Percentiles rank a stretch among this genome's conserved stretches.
These are phyloP conservation scores for Metarhizium humberi DNA, from an alignment of 2,329 filamentous ascomycete species.

Conservation along the genomic window DNA sequence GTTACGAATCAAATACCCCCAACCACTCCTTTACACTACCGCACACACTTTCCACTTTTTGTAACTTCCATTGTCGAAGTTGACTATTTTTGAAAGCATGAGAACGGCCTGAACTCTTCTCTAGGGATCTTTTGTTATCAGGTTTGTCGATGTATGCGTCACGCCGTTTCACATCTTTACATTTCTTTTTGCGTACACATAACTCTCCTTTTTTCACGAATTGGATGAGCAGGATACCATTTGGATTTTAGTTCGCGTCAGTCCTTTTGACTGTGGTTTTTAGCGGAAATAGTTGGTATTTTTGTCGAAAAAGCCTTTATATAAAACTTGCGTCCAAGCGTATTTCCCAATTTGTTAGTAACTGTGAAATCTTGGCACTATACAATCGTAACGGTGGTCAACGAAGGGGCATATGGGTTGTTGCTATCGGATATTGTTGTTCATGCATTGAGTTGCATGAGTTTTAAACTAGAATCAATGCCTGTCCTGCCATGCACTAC, in stretches of 20 bases:
- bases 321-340: background rate
- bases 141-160: background rate
- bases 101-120: background rate
- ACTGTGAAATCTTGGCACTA: background rate
- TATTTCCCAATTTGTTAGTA: background rate
- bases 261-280: conserved; percentile 1
- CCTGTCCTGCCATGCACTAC: no score
- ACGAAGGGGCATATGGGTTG: no score
- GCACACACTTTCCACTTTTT: no score
- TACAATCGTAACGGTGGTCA: no score
- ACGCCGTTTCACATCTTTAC: background rate
- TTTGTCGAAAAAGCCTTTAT: background rate
- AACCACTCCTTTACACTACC: no score
- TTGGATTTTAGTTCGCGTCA: conserved; percentile 9
- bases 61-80: no score
- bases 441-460: no score
- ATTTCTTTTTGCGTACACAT: conserved; percentile 8
- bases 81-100: background rate
- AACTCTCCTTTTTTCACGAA: conserved; percentile 6
- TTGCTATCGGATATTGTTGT: no score
- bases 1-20: no score
- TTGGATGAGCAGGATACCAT: conserved; percentile 15
- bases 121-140: background rate
- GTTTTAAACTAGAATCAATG: no score
- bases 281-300: background rate